These are phyloP conservation scores for Pichia gijzeniarum DNA, from an alignment of 805 yeast species.

Conservation along the genomic window DNA sequence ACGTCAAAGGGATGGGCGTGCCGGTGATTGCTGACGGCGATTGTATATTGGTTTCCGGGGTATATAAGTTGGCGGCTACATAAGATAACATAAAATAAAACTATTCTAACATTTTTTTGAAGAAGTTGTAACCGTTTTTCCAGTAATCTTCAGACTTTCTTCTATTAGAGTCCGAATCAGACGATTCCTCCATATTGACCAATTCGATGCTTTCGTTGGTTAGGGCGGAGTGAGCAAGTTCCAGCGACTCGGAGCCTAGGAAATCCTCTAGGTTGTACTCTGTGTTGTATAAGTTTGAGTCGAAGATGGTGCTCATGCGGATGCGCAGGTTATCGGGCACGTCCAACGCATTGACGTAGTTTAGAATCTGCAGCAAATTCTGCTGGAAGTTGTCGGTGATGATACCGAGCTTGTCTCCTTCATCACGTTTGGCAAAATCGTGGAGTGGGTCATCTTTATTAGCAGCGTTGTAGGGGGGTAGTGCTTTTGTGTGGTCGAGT, in stretches of 20 bases:
- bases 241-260: background rate
- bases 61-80: background rate
- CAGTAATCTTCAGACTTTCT: constrained; percentile 25
- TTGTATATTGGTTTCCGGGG: constrained; percentile 51
- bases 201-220: constrained; percentile 23
- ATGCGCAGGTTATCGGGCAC: too few species aligned
- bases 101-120: constrained; percentile 33
- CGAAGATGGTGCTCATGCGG: background rate
- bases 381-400: too few species aligned
- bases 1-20: constrained; percentile 10
- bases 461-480: background rate
- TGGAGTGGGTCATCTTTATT: background rate
- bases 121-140: constrained; percentile 31
- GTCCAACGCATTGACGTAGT: too few species aligned
- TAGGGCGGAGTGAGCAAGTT: background rate
- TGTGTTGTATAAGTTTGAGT: background rate
- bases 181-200: constrained; percentile 15
- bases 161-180: constrained; percentile 2
- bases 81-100: constrained; percentile 1
- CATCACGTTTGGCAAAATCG: too few species aligned
- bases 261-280: background rate
- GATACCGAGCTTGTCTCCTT: too few species aligned
- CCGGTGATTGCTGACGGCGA: constrained; percentile 43
- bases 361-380: too few species aligned
- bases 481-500: constrained; percentile 21